These are phyloP conservation scores for Onygenales sp. DNA, from an alignment of 2,329 filamentous ascomycete genomes.

Conservation along the genomic window DNA sequence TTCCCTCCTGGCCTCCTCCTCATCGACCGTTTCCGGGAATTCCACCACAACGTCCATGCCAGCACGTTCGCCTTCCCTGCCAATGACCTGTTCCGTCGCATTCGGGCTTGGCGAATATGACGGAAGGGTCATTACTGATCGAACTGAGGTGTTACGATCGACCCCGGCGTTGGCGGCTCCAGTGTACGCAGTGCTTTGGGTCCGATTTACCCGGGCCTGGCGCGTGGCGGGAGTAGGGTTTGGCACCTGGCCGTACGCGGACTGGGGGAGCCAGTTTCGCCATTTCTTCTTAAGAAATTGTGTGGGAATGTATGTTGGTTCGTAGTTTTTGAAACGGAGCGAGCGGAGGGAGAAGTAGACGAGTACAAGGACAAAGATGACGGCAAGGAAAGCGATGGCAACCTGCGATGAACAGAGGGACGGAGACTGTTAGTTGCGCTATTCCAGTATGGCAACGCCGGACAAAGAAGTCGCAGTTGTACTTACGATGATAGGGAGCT, in stretches of 20 bases:
- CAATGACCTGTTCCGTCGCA: slow-evolving; percentile 72
- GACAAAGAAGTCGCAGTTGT: background rate
- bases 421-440: background rate
- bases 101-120: slow-evolving; percentile 66
- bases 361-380: slow-evolving; percentile 18
- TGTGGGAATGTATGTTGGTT: slow-evolving; percentile 44
- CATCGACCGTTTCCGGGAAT: slow-evolving; percentile 67
- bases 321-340: slow-evolving; percentile 34
- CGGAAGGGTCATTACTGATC: slow-evolving; percentile 90
- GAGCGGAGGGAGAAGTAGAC: slow-evolving; percentile 31
- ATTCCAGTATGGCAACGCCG: background rate
- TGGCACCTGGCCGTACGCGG: slow-evolving; percentile 33
- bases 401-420: slow-evolving; percentile 3
- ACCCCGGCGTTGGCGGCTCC: slow-evolving; percentile 38
- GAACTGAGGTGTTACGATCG: slow-evolving; percentile 74
- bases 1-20: slow-evolving; percentile 69
- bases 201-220: slow-evolving; percentile 7
- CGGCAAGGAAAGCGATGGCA: slow-evolving; percentile 22
- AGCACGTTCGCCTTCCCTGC: slow-evolving; percentile 78
- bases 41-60: slow-evolving; percentile 89
- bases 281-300: slow-evolving; percentile 42
- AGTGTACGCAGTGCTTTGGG: slow-evolving; percentile 12
- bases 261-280: slow-evolving; percentile 39
- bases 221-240: slow-evolving; percentile 9
- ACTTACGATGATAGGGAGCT: background rate